Conservation (phyloP, 257 asterid species). For the Plantago elongata region DNA sequence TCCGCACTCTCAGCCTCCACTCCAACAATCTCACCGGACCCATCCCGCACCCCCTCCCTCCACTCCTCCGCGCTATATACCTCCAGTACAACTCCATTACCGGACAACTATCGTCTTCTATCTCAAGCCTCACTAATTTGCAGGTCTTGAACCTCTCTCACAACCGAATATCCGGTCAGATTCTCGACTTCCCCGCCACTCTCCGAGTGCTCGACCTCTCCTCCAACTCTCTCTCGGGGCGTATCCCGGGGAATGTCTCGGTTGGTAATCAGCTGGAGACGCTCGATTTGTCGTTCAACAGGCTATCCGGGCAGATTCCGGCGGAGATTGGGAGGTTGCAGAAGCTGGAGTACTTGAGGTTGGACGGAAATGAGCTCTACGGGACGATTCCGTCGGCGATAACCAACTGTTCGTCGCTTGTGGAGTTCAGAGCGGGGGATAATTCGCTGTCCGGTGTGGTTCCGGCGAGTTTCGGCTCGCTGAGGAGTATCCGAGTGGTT, state of each 20-base stretch:
- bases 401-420: conserved; percentile 61
- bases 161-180: conserved; percentile 45
- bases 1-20: conserved; percentile 62
- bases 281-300: conserved; percentile 55
- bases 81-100: conserved; percentile 60
- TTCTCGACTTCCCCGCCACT: conserved; percentile 30
- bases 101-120: conserved; percentile 43
- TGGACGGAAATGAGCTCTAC: conserved; percentile 48
- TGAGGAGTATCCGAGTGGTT: conserved; percentile 41
- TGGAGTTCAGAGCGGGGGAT: conserved; percentile 60
- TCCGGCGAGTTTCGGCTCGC: conserved; percentile 59
- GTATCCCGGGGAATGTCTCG: conserved; percentile 46
- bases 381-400: conserved; percentile 80
- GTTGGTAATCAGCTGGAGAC: conserved; percentile 45
- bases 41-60: conserved; percentile 46
- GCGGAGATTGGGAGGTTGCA: conserved; percentile 45
- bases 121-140: conserved; percentile 48
- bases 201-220: conserved; percentile 57
- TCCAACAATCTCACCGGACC: conserved; percentile 60
- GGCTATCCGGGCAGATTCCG: conserved; percentile 61
- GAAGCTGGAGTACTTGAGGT: conserved; percentile 48
- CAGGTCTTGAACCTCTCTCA: conserved; percentile 53
- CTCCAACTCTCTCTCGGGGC: conserved; percentile 51
- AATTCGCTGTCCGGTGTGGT: conserved; percentile 60
- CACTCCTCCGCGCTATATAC: conserved; percentile 59